Base-by-base conservation (phyloP, 495 filamentous ascomycete species). In the Durotheca rogersii region DNA sequence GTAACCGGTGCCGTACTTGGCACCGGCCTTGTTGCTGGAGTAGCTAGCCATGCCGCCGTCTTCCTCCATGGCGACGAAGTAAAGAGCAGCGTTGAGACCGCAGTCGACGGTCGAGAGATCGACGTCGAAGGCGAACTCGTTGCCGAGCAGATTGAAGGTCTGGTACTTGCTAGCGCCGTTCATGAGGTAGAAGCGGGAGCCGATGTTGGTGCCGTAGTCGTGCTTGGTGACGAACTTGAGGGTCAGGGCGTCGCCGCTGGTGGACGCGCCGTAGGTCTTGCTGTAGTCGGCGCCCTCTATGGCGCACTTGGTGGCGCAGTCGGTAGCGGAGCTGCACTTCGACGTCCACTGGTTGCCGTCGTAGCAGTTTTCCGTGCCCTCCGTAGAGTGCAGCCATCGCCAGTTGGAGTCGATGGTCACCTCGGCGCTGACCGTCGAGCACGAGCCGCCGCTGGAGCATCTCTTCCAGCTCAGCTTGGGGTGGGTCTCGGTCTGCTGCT, bases 81-180 rank as follows among this genome's bases (percentile, higher is more conserved):
- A 83, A 10, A 83, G 72, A 15, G 80, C 80, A 18, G 76, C 76
- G 67, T 82, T 83, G 9, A 83, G 61, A 43, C 80, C 80, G 62
- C 80, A 83, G 41, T 64, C 63, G 32, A 67, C 29, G 70, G 75
- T 73, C 44, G 74, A 78, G 7, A 81, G 71, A 52, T 82, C 79
- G 39, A 82, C 79, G 41, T 81, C 78, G 60, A 83, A 81, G 51
- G 76, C 71, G 69, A 83, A 81, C 70, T 83, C 80, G 62, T 77
- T 78, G 66, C 72, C 73, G 60, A 70, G 59, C 12, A 82, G 73
- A 20, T 66, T 67, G 68, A 82, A 80, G 57, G 68, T 74, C 66
- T 81, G 68, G 71, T 83, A 82, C 56, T 74, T 74, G 65, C 67
- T 68, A 30, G 64, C 61, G 10, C 50, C 54, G 33, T 69, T 75